A percentile compares a stretch with the other conserved stretches of the same genome.
Evolutionary conservation across 2,329 filamentous ascomycete genomes (phyloP).

Genomic region (Magnaporthiopsis rhizophila): DNA sequence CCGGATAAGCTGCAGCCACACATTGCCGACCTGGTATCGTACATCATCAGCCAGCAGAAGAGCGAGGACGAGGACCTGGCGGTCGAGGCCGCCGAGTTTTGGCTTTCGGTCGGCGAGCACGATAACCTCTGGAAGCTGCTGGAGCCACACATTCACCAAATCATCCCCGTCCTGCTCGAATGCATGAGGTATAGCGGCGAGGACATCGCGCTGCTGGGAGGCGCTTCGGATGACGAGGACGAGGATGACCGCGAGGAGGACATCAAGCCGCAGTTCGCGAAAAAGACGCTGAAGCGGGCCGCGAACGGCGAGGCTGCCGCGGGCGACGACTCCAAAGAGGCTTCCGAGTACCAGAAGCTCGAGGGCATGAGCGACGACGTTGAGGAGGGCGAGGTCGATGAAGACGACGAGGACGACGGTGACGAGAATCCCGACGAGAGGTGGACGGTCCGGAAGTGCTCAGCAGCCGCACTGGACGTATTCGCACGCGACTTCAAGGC

Average conservation of each 20-base stretch:
- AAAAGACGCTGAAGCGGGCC: conserved; percentile 50
- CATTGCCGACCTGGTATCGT: conserved; percentile 80
- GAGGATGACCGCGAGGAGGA: conserved; percentile 85
- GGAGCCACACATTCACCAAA: conserved; percentile 69
- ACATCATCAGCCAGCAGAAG: conserved; percentile 84
- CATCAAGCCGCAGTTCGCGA: conserved; percentile 87
- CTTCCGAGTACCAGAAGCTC: conserved; percentile 40
- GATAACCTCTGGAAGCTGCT: conserved; percentile 68
- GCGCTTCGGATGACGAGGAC: conserved; percentile 82
- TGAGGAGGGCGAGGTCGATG: conserved; percentile 77
- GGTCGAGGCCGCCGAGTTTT: conserved; percentile 94
- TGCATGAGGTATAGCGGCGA: conserved; percentile 97
- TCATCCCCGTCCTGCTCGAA: conserved; percentile 82
- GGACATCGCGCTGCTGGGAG: conserved; percentile 77
- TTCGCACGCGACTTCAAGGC: conserved; percentile 86
- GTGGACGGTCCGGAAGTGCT: conserved; percentile 96
- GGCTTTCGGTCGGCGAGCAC: conserved; percentile 89
- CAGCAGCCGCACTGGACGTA: conserved; percentile 87
- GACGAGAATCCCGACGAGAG: conserved; percentile 79
- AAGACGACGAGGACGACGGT: conserved; percentile 62
- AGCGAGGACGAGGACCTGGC: conserved; percentile 83
- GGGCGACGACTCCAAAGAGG: conserved; percentile 42
- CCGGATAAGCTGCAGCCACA: conserved; percentile 88
- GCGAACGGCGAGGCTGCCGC: conserved; percentile 39
- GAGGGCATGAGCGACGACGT: conserved; percentile 62